A percentile compares a stretch with the other conserved stretches of the same genome.
Conservation (phyloP, 495 filamentous ascomycete species). For the Lasiosphaeriaceae sp. region DNA sequence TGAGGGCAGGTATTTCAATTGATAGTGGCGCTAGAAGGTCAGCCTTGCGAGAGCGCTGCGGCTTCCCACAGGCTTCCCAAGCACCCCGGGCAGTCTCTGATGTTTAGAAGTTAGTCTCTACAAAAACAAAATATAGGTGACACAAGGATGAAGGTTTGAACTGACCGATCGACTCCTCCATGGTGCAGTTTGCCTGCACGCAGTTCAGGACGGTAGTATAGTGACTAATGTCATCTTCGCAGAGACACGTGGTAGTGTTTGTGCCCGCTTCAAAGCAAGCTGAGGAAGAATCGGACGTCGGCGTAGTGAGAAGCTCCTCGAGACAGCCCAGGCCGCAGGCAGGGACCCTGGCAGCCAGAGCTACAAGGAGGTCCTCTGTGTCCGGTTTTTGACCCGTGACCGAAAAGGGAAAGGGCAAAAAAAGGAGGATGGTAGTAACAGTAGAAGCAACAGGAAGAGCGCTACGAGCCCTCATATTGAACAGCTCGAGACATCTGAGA, state of each 20-base stretch:
- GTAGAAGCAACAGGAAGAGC: background rate
- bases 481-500: too few species aligned
- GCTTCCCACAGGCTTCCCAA: slow-evolving; percentile 19
- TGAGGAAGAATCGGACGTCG: slow-evolving; percentile 1
- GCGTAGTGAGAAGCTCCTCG: background rate
- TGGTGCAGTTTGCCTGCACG: slow-evolving; percentile 6
- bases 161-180: slow-evolving; percentile 15
- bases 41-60: slow-evolving; percentile 12
- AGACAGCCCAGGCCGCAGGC: slow-evolving; percentile 6
- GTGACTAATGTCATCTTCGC: slow-evolving; percentile 2
- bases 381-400: background rate
- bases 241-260: slow-evolving; percentile 3
- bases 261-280: background rate
- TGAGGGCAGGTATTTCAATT: slow-evolving; percentile 14
- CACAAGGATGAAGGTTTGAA: background rate
- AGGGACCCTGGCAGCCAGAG: background rate
- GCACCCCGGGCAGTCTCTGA: slow-evolving; percentile 18
- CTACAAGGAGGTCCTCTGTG: background rate
- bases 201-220: slow-evolving; percentile 11
- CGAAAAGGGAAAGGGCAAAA: background rate
- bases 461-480: too few species aligned
- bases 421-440: background rate
- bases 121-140: background rate
- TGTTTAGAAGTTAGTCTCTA: background rate
- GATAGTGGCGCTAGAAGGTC: slow-evolving; percentile 11